Evolutionary conservation across 768 basidiomycete genomes (phyloP).

Genomic region (Tylopilus sp.): DNA sequence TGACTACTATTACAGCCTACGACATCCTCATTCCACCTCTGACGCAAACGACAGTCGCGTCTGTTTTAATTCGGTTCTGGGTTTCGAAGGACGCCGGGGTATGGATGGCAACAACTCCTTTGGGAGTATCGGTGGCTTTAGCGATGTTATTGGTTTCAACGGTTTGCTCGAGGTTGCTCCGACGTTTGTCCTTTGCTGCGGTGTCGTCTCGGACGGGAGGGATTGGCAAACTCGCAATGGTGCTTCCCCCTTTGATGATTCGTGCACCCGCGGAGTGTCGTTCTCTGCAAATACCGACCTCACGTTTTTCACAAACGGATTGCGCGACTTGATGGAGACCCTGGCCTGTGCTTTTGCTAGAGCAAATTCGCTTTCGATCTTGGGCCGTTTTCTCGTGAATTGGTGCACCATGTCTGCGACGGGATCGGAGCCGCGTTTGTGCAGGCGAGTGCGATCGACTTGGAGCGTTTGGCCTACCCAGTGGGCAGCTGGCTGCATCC

Average conservation of each 20-base stretch:
- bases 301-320: slow-evolving; percentile 20
- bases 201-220: slow-evolving; percentile 2
- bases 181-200: not conserved
- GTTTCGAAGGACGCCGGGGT: slow-evolving; percentile 4
- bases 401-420: slow-evolving; percentile 19
- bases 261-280: not conserved
- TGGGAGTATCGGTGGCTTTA: slow-evolving; percentile 28
- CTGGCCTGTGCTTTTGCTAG: slow-evolving; percentile 7
- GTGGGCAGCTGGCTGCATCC: not conserved
- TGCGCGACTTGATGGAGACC: slow-evolving; percentile 7
- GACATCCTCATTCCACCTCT: not conserved
- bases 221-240: slow-evolving; percentile 8
- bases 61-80: slow-evolving; percentile 15
- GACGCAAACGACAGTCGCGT: slow-evolving; percentile 17
- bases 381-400: slow-evolving; percentile 22
- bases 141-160: slow-evolving; percentile 29
- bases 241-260: not conserved
- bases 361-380: slow-evolving; percentile 20
- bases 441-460: slow-evolving; percentile 26
- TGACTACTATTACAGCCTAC: too few species aligned
- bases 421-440: slow-evolving; percentile 20
- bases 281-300: slow-evolving; percentile 20
- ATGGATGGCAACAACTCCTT: slow-evolving; percentile 20
- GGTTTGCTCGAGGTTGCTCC: slow-evolving; percentile 6
- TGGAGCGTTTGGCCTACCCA: slow-evolving; percentile 7